Base-by-base conservation (phyloP, 2,329 filamentous ascomycete genomes). In the Chaetothyriales sp. region DNA sequence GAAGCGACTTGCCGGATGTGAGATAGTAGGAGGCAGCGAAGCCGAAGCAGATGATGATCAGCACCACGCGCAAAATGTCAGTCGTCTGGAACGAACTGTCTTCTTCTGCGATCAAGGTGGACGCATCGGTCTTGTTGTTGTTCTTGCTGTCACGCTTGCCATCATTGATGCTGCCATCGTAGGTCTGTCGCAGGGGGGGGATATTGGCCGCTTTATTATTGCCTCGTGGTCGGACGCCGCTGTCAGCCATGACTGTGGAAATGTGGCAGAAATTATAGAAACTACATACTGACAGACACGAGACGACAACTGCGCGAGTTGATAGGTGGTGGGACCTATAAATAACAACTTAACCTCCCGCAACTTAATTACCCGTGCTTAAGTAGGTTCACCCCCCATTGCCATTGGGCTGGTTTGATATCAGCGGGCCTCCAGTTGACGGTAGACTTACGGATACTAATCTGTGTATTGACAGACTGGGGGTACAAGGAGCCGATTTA, bases 21-120 rank as follows among this genome's bases (percentile, higher is more conserved):
- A 85, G 73, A 56, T 89, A 78, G 67, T 89, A 90, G 68, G 84
- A 88, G 50, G 89, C 71, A 18, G 77, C 80, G 60, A 75, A 78
- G 20, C 79, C 84, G 46, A 81, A 76, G 44, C 86, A 59, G 32
- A 83, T 57, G 12, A 89, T 66, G 50, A 85, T 85, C 28, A 75
- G 75, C 45, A 88, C 61, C 26, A 89, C 74, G 28, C 85, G 81
- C 53, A 87, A 66, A 49, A 84, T 65, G 64, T 90, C 86, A 32
- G 87, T 60, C 43, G 71, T 44, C 50, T 67, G 68, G 60, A 72
- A 69, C n/a, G 64, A 61, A 39, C 32, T 10, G 32, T 39, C 32
- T 39, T 39, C 8, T 39, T 39, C 32, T 15, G 46, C 20, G 15
- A 49, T 26, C 32, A n/a, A 20, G 5, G n/a, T 52, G 5, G 47